Evolutionary conservation across 1,139 yeast species (phyloP), one percentile per base, ranked within the genome.

Genomic region (Candida glucosophila): DNA sequence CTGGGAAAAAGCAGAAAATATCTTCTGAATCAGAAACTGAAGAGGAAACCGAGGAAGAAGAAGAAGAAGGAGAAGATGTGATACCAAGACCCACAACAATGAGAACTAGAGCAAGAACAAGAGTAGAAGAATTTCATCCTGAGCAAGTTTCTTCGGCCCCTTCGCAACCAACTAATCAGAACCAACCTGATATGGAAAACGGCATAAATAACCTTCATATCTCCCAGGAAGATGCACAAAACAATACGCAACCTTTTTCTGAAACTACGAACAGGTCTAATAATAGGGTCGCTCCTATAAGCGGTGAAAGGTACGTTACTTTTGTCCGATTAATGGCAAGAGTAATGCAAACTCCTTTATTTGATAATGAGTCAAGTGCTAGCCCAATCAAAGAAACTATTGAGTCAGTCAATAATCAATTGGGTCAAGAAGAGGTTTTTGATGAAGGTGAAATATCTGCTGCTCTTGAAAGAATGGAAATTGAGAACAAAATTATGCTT

Each of bases 391-490:
- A 59, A 23, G 51, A 52, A 8, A 62, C 69, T 24, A 45, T 60
- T 6, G 62, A 51, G 12, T 56, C 57, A 19, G 48, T 76, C 22
- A 76, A 77, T 43, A 67, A 58, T 29, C 61, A 57, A 24, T 49
- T 78, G 25, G 60, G 72, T 4, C 78, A 72, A 37, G 88, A 78
- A 41, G 86, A 79, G 24, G 52, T 56, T 24, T 80, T 74, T 44
- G 52, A 59, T 9, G 44, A 46, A 4, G 53, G 45, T 5, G 92
- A 80, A 48, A 65, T 71, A 30, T 44, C 50, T 15, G 66, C 69
- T 12, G 86, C 77, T 12, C 50, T 78, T 27, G 49, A 49, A 16
- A 53, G 52, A 28, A 58, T 80, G 69, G 67, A 63, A 25, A 59
- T 54, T 4, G 73, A 73, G 37, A 75, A 74, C 39, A 67, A 73